Evolutionary conservation across 345 rosid species (phyloP).

Genomic region (Limnanthes douglasii): DNA sequence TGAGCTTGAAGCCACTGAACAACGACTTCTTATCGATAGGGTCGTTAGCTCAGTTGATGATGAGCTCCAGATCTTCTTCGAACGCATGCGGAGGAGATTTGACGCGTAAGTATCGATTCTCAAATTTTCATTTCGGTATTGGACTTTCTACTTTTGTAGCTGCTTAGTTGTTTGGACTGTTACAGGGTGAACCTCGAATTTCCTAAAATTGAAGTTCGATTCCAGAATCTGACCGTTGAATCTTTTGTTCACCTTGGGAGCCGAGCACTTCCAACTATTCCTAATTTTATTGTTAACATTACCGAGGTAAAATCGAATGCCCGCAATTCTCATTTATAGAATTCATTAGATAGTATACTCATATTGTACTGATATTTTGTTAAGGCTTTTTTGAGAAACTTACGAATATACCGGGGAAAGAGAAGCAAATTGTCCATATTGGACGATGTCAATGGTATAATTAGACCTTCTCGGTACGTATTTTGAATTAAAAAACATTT

Average conservation of each 20-base stretch:
- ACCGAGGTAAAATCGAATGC: slow-evolving; percentile 37
- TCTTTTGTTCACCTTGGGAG: slow-evolving; percentile 89
- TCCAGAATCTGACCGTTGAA: slow-evolving; percentile 58
- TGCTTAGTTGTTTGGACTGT: not conserved
- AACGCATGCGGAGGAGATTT: slow-evolving; percentile 60
- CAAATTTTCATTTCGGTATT: not conserved
- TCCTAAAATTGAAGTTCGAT: slow-evolving; percentile 87
- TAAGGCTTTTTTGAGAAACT: slow-evolving; percentile 59
- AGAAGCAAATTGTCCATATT: slow-evolving; percentile 77
- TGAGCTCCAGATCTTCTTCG: slow-evolving; percentile 78
- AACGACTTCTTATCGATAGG: slow-evolving; percentile 57
- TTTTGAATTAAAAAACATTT: not conserved
- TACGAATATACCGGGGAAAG: slow-evolving; percentile 34
- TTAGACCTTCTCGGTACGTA: slow-evolving; percentile 82
- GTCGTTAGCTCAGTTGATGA: slow-evolving; percentile 59
- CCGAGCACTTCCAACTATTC: slow-evolving; percentile 90
- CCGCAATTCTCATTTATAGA: not conserved
- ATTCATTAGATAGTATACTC: not conserved
- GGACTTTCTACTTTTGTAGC: not conserved
- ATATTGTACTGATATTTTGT: not conserved
- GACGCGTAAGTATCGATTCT: slow-evolving; percentile 37
- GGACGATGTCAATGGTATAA: slow-evolving; percentile 57
- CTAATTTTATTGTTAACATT: slow-evolving; percentile 83
- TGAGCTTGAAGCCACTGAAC: slow-evolving; percentile 55
- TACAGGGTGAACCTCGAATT: slow-evolving; percentile 78